Conservation (phyloP, 345 rosid species). For the thale cress (Arabidopsis thaliana) region DNA sequence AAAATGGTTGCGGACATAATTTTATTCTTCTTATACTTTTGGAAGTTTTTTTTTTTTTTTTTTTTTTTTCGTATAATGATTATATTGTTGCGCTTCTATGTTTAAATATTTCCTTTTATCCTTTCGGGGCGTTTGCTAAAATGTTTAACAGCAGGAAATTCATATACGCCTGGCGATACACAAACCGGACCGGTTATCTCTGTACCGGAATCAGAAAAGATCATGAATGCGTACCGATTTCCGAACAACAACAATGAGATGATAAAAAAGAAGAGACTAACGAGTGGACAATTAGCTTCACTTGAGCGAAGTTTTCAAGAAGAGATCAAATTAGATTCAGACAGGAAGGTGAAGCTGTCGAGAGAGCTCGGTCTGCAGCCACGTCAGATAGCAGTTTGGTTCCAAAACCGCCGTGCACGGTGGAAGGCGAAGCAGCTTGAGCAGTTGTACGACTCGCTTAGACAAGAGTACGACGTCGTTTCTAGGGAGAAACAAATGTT, state of each 20-base stretch:
- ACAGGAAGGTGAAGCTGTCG: slow-evolving; percentile 79
- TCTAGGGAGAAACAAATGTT: slow-evolving; percentile 77
- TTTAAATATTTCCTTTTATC: not conserved
- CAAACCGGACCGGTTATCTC: slow-evolving; percentile 48
- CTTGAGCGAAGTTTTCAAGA: slow-evolving; percentile 86
- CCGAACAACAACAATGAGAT: slow-evolving; percentile 44
- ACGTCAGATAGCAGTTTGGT: slow-evolving; percentile 94
- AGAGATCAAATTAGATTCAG: slow-evolving; percentile 87
- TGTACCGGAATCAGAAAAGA: slow-evolving; percentile 47
- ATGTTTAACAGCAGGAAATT: slow-evolving; percentile 39
- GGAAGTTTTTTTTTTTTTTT: not conserved
- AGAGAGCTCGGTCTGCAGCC: slow-evolving; percentile 89
- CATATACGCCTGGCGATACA: slow-evolving; percentile 43
- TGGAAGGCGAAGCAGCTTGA: slow-evolving; percentile 93
- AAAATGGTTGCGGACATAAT: not conserved
- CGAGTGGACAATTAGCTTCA: slow-evolving; percentile 75
- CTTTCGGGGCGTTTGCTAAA: not conserved
- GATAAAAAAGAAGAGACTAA: slow-evolving; percentile 76
- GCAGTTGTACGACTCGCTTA: slow-evolving; percentile 71
- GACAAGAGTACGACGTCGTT: slow-evolving; percentile 68
- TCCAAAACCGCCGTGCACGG: slow-evolving; percentile 84
- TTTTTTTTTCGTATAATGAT: not conserved
- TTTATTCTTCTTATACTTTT: not conserved
- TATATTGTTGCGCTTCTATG: slow-evolving; percentile 5
- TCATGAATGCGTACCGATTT: slow-evolving; percentile 30